These are phyloP conservation scores for Saccharomycopsis capsularis DNA, from an alignment of 805 yeast species.

Conservation along the genomic window DNA sequence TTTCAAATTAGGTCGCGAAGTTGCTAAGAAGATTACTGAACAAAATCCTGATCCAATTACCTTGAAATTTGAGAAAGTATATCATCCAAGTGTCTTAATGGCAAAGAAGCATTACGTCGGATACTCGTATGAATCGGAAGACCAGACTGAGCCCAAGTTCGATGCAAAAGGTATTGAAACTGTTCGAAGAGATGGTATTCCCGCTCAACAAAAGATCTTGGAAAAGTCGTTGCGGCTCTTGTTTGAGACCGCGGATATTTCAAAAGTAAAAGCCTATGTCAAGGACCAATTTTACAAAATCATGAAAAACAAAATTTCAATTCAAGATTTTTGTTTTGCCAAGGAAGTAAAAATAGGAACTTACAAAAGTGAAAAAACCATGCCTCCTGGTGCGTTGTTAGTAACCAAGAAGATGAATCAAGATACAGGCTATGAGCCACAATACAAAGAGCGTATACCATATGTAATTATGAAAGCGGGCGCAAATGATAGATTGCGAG, in stretches of 20 bases:
- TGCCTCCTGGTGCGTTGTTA: constrained; percentile 90
- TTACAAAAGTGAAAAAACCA: constrained; percentile 60
- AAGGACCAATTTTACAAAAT: constrained; percentile 62
- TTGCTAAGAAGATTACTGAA: constrained; percentile 57
- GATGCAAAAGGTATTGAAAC: constrained; percentile 98
- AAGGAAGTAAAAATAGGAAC: constrained; percentile 82
- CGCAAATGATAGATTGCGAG: constrained; percentile 52
- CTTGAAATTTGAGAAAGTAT: constrained; percentile 87
- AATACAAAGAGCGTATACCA: constrained; percentile 82
- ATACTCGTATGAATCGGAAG: constrained; percentile 55
- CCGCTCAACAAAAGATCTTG: constrained; percentile 80
- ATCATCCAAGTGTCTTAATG: constrained; percentile 74
- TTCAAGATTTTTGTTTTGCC: constrained; percentile 86
- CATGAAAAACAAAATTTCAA: constrained; percentile 50
- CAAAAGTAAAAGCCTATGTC: constrained; percentile 61
- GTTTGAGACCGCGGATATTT: constrained; percentile 67
- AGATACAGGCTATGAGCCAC: constrained; percentile 77
- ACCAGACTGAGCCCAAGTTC: constrained; percentile 55
- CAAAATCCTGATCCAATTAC: constrained; percentile 74
- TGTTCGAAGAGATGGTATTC: constrained; percentile 88
- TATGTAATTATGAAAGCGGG: constrained; percentile 63
- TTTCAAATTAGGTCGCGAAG: constrained; percentile 61
- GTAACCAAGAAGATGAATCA: constrained; percentile 53
- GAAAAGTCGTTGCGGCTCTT: constrained; percentile 60
- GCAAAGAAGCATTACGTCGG: constrained; percentile 94